Evolutionary conservation across 202 grass and related monocot species (phyloP), one percentile per base, ranked within the genome.

Genomic region (Schoenoplectus triqueter): DNA sequence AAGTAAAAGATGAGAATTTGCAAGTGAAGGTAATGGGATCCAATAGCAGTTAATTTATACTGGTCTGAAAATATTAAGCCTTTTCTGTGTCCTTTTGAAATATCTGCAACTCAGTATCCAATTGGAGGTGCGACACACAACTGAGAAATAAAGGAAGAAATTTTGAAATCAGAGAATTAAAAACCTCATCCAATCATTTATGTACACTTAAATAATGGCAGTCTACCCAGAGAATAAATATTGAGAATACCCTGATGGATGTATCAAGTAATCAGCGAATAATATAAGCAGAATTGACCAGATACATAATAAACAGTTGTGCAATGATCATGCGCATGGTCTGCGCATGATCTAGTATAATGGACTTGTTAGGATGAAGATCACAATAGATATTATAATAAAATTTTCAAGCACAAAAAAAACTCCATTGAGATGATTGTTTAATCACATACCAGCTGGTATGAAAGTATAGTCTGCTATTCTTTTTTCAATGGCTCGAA

Each of bases 381-480:
- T 77, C 0, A 20, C 22, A 75, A 56, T 77, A 8, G 52, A 78
- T 57, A 15, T 41, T 57, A 56, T 41, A 54, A 6, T 41, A n/a
- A 41, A 52, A 5, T 52, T 17, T 18, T 77, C 51, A 78, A 31
- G 31, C 31, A 31, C 31, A 31, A 31, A 31, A 31, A 31, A 31
- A 31, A 31, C 31, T 31, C 31, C 31, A 41, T 57, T 59, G 11
- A 59, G 21, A 59, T 78, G 1, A 68, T 40, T 39, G 54, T 66
- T 69, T 54, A 77, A 56, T 65, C 64, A 83, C 85, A n/a, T 80
- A 94, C 96, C 96, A 69, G 20, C 89, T 65, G 93, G 96, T 83
- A 92, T 92, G 85, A 99, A 99, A 10, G 96, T 95, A 80, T 90
- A 99, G 31, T 95, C 91, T 19, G 93, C 91, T 92, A 98, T 98